Evolutionary conservation across 352 stramenopile species (phyloP), one percentile per base, ranked within the genome.

Genomic region (Phytophthora sansomeana): DNA sequence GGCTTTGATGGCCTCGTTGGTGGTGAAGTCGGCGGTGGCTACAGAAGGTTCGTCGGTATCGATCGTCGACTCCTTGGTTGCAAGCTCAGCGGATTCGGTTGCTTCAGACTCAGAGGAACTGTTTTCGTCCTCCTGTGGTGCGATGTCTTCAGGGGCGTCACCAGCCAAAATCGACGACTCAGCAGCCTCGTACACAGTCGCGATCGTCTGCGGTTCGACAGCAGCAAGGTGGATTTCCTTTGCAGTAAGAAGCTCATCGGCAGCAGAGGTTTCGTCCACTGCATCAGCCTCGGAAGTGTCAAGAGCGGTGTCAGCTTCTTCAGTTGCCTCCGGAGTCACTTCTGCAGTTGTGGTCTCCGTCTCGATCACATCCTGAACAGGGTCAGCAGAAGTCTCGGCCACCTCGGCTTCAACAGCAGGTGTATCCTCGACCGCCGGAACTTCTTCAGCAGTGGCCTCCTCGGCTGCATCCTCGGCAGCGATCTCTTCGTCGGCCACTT

Each of bases 11-110:
- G 52, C 16, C 41, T 77, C 54, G 36, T 58, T 44, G 7, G 58
- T 77, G 19, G 52, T 71, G 41, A 67, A 74, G 33, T 77, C 69
- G 4, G 64, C 58, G 42, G 21, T 65, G 38, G 35, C 54, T 28
- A 74, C 60, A 21, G 21, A 26, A 43, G 33, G 8, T 29, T 68
- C n/a, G 17, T 50, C n/a, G 14, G n/a, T 32, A 29, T 68, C 60
- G 43, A 44, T n/a, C n/a, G 28, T 13, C 48, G 21, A 14, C 8
- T 50, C 26, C 36, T 33, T 38, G 9, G 29, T 21, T 49, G 16
- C n/a, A n/a, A n/a, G 13, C 7, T 55, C 41, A 49, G 21, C 41
- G 9, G 47, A 52, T 50, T 66, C 42, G 39, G 11, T 24, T 50
- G 28, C 41, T 53, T 54, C 46, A 29, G 26, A n/a, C 9, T n/a